phyloP scores from a whole-genome alignment of 208 protist genomes.

The Trypanosoma vivax region DNA sequence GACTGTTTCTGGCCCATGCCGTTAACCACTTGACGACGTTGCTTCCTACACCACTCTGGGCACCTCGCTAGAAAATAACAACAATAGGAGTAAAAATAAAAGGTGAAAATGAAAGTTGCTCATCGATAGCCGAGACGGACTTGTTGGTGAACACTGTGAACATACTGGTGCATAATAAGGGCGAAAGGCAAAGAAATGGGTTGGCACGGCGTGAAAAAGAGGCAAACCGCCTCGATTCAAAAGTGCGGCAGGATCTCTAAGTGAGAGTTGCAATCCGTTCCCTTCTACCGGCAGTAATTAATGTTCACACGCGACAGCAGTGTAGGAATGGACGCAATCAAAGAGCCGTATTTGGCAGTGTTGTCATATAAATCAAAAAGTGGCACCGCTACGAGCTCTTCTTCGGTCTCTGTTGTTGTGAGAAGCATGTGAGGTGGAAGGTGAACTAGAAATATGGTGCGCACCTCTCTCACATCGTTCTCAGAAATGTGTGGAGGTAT shows the following conservation, averaged over 20 bases:
- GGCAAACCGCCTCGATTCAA: no score
- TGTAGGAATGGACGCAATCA: slow-evolving; percentile 75
- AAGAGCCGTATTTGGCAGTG: slow-evolving; percentile 68
- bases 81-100: no score
- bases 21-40: no score
- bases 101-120: no score
- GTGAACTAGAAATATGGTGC: slow-evolving; percentile 80
- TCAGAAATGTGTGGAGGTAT: slow-evolving; percentile 80
- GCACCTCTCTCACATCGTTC: slow-evolving; percentile 71
- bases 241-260: no score
- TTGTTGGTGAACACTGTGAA: no score
- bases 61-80: no score
- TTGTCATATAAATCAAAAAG: slow-evolving; percentile 92
- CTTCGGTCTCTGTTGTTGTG: slow-evolving; percentile 47
- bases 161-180: no score
- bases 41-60: no score
- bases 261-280: neutral
- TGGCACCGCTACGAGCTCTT: slow-evolving; percentile 81
- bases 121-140: no score
- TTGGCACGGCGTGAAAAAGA: no score
- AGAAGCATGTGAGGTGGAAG: slow-evolving; percentile 68
- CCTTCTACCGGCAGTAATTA: slow-evolving; percentile 67
- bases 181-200: no score
- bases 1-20: slow-evolving; percentile 57
- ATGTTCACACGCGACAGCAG: slow-evolving; percentile 75